Evolutionary conservation across 2,329 filamentous ascomycete genomes (phyloP).

Genomic region (Diaporthe citriasiana): DNA sequence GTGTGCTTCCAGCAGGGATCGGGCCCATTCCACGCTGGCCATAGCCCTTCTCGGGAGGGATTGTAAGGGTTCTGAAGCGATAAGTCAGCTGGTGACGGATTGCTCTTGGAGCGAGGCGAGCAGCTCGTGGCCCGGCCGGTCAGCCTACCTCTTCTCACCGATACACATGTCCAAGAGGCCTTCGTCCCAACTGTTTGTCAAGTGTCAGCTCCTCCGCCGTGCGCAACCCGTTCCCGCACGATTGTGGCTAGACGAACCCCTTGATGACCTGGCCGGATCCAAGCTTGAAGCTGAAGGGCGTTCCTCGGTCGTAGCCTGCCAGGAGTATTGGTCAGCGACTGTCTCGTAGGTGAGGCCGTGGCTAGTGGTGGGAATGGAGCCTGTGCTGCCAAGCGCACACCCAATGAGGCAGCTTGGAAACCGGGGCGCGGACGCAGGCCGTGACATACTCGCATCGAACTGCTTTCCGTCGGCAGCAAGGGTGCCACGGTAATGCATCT

Average conservation of each 20-base stretch:
- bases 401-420: neutral
- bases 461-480: slow-evolving; percentile 77
- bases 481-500: slow-evolving; percentile 91
- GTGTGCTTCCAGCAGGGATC: slow-evolving; percentile 84
- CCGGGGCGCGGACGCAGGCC: neutral
- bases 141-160: slow-evolving; percentile 81
- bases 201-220: slow-evolving; percentile 43
- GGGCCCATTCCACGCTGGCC: slow-evolving; percentile 82
- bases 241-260: slow-evolving; percentile 70
- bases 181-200: slow-evolving; percentile 80
- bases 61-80: slow-evolving; percentile 77
- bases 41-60: slow-evolving; percentile 89
- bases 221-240: neutral
- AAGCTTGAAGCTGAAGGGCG: slow-evolving; percentile 83
- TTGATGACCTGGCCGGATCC: slow-evolving; percentile 89
- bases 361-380: neutral
- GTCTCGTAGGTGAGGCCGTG: slow-evolving; percentile 46
- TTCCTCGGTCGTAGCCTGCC: slow-evolving; percentile 79
- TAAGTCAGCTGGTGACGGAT: slow-evolving; percentile 43
- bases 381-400: slow-evolving; percentile 1
- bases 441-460: slow-evolving; percentile 80
- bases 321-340: slow-evolving; percentile 4
- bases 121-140: neutral
- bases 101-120: neutral
- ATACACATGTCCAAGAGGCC: slow-evolving; percentile 95